Conservation (phyloP, 352 stramenopile genomes). For the Phytophthora cactorum region DNA sequence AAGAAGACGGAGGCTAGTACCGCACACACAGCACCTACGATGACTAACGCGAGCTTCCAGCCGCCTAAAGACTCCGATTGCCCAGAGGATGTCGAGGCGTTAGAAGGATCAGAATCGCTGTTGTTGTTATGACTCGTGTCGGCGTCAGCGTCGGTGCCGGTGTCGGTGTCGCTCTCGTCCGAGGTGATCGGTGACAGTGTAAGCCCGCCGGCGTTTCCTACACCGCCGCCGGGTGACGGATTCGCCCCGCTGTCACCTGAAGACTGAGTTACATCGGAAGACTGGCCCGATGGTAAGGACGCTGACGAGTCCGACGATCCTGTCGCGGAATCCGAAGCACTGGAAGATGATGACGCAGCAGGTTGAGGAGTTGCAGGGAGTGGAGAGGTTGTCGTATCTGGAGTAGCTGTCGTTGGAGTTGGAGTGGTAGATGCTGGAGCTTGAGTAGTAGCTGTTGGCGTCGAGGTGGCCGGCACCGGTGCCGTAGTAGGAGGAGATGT, state of each 20-base stretch:
- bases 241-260: constrained; percentile 5
- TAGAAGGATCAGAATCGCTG: constrained; percentile 16
- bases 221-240: constrained; percentile 20
- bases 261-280: constrained; percentile 5
- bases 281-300: constrained; percentile 6
- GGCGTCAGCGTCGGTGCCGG: constrained; percentile 1
- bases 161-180: constrained; percentile 22
- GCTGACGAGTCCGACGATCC: too few relatives aligned
- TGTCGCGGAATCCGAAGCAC: constrained; percentile 11
- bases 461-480: constrained; percentile 11
- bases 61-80: constrained; percentile 33
- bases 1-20: constrained; percentile 67
- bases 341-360: constrained; percentile 13
- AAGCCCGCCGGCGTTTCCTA: constrained; percentile 21
- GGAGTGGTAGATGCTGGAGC: constrained; percentile 10
- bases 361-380: not conserved
- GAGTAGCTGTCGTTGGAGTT: constrained; percentile 17
- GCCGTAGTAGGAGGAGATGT: constrained; percentile 15
- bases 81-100: constrained; percentile 22
- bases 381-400: not conserved
- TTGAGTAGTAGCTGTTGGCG: constrained; percentile 19
- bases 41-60: constrained; percentile 50
- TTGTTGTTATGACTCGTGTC: not conserved
- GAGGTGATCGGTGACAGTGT: constrained; percentile 46
- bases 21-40: constrained; percentile 49